These are phyloP conservation scores for Monilinia polystroma DNA, from an alignment of 2,329 filamentous ascomycete genomes.

Conservation along the genomic window DNA sequence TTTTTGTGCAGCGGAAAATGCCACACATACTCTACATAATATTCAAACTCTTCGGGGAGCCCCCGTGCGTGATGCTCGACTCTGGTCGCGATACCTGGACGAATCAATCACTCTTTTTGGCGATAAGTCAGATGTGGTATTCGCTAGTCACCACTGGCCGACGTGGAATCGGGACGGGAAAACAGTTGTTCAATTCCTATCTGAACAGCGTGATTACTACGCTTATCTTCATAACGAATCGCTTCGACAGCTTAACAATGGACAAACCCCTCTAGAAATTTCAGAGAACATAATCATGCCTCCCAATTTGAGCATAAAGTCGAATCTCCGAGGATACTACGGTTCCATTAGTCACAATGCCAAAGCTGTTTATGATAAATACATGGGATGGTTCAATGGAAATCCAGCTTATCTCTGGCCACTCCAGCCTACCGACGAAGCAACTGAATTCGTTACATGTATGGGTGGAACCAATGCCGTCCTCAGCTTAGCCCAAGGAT, in stretches of 20 bases:
- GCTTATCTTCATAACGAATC: conserved; percentile 46
- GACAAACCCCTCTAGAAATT: conserved; percentile 43
- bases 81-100: conserved; percentile 44
- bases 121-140: conserved; percentile 40
- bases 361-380: conserved; percentile 43
- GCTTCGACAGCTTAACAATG: conserved; percentile 43
- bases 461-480: conserved; percentile 42
- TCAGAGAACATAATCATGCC: conserved; percentile 43
- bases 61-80: conserved; percentile 44
- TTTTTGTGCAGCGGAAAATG: conserved; percentile 44
- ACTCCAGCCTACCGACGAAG: conserved; percentile 41
- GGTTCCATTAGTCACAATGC: conserved; percentile 44
- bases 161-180: conserved; percentile 38
- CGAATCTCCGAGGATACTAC: conserved; percentile 43
- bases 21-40: conserved; percentile 46
- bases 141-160: conserved; percentile 46
- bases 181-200: conserved; percentile 30
- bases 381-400: conserved; percentile 38
- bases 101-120: conserved; percentile 43
- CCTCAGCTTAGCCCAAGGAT: conserved; percentile 39
- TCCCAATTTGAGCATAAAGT: conserved; percentile 38
- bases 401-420: conserved; percentile 43
- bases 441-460: conserved; percentile 41
- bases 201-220: conserved; percentile 45
- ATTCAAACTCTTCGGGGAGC: conserved; percentile 46